Conservation (phyloP, 305 asterid genomes). For the Fraxinus paxiana region DNA sequence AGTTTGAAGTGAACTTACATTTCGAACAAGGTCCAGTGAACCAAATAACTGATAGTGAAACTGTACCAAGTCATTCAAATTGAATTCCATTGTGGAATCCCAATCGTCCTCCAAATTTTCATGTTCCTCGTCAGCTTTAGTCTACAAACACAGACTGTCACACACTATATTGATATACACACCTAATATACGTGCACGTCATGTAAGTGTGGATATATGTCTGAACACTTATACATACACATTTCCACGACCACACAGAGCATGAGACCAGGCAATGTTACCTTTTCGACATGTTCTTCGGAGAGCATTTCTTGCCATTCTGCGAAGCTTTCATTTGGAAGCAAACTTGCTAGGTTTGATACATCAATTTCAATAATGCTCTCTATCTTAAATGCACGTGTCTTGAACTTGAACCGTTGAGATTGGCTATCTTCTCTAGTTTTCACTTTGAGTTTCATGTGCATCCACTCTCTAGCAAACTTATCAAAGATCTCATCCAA, state of each 20-base stretch:
- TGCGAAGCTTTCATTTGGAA: constrained; percentile 49
- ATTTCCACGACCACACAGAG: not conserved
- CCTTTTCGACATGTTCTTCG: constrained; percentile 60
- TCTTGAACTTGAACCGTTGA: constrained; percentile 66
- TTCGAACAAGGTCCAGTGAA: constrained; percentile 59
- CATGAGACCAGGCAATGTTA: constrained; percentile 19
- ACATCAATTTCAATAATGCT: constrained; percentile 68
- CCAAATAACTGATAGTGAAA: constrained; percentile 80
- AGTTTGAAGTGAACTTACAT: constrained; percentile 30
- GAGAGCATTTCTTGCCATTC: constrained; percentile 79
- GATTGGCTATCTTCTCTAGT: constrained; percentile 42
- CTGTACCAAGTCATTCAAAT: constrained; percentile 57
- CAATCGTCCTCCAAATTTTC: constrained; percentile 58
- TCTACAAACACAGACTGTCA: constrained; percentile 32
- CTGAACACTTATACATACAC: not conserved
- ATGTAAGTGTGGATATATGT: not conserved
- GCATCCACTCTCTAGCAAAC: constrained; percentile 67
- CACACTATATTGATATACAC: not conserved
- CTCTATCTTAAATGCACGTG: constrained; percentile 68
- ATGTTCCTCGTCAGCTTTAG: constrained; percentile 34
- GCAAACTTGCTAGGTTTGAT: constrained; percentile 53
- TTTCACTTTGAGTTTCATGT: constrained; percentile 50
- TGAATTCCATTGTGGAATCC: constrained; percentile 51
- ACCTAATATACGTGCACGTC: not conserved
- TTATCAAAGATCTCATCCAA: constrained; percentile 62